Evolutionary conservation across 345 rosid genomes (phyloP), one percentile per base, ranked within the genome.

Genomic region (Dimocarpus longan): DNA sequence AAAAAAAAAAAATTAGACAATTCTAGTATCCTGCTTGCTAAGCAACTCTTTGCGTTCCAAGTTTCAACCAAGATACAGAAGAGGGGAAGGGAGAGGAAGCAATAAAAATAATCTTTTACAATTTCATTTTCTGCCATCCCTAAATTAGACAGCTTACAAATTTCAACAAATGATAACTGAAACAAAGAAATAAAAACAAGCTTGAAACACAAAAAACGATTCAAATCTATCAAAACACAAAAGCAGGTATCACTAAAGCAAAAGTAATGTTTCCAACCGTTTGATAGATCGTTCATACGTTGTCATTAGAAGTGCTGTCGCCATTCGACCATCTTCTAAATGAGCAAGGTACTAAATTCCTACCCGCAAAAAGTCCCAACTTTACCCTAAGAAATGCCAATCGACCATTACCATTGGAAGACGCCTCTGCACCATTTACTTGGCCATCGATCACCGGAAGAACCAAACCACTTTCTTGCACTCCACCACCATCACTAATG

Each of bases 261-360:
- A 69, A 68, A 83, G 74, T 68, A 46, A 74, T 21, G 18, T 77
- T 65, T 73, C 65, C 48, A 66, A 76, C 46, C 44, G 56, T 63
- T 68, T 60, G 52, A 73, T 74, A 71, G 71, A 67, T 70, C 44
- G 21, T 66, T 81, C 86, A 93, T 46, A 71, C 24, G 67, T 75
- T 89, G 80, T 76, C 77, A 78, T 64, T 81, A 74, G 81, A 73
- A 79, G 77, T 71, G 74, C 74, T 65, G 46, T 89, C 90, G 73
- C 76, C 71, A 56, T 78, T 80, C 1, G 90, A 85, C 91, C 92
- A 86, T 82, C 94, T 86, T 79, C 85, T 85, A 72, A 92, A 85
- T 40, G 92, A 75, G 83, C 92, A 84, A 24, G 86, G 82, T 68
- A 84, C 90, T 26, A 89, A 77, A 65, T 87, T 93, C 71, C 94